These are phyloP conservation scores for Begonia peltatifolia DNA, from an alignment of 306 rosid species.

Conservation along the genomic window DNA sequence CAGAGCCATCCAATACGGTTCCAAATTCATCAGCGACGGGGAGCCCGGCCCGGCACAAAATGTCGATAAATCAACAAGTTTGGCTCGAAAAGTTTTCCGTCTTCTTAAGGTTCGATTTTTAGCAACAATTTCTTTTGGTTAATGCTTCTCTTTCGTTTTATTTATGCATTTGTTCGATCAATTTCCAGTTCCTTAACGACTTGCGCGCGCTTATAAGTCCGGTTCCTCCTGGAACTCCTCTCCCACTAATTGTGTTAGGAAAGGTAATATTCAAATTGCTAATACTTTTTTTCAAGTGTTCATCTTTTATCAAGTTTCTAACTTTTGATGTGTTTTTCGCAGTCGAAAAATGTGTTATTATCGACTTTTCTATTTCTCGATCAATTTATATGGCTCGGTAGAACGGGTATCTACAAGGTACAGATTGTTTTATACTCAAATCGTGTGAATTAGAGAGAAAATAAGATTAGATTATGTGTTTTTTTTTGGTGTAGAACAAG, in stretches of 20 bases:
- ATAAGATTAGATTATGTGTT: background rate
- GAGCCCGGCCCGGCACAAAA: conserved; percentile 85
- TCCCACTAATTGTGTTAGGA: conserved; percentile 62
- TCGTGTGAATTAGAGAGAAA: background rate
- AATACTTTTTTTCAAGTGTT: background rate
- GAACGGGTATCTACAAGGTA: conserved; percentile 74
- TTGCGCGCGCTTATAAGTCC: conserved; percentile 79
- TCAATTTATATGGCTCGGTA: conserved; percentile 94
- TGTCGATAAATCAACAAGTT: conserved; percentile 87
- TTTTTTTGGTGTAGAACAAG: conserved; percentile 39
- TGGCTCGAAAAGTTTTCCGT: conserved; percentile 96
- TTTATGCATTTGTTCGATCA: conserved; percentile 9
- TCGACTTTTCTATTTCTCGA: conserved; percentile 92
- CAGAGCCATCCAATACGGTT: conserved; percentile 95
- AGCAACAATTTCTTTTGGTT: background rate
- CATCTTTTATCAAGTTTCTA: background rate
- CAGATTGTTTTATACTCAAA: background rate
- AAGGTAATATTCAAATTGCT: conserved; percentile 31
- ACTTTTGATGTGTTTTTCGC: conserved; percentile 8
- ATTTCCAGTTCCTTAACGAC: conserved; percentile 80
- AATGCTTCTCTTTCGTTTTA: background rate
- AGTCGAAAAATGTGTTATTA: conserved; percentile 82
- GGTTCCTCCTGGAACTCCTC: conserved; percentile 69
- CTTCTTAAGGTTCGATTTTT: conserved; percentile 62
- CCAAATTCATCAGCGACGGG: conserved; percentile 86